phyloP scores from a whole-genome alignment of 371 early-diverging fungal genomes.

The Funneliformis caledonium region DNA sequence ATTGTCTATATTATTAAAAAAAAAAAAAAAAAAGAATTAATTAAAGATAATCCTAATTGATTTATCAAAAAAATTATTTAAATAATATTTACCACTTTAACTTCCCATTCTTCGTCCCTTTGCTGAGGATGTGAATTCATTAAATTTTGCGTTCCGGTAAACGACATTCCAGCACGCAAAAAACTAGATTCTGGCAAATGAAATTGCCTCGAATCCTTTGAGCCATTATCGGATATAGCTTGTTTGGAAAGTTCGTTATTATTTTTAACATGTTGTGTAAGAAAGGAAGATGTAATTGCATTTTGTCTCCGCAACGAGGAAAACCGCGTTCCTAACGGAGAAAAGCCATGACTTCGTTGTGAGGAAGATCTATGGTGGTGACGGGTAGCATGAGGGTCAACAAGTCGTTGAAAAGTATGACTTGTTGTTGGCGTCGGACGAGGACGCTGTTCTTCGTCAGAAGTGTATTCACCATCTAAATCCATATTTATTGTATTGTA shows the following conservation, averaged over 20 bases:
- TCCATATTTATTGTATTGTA: conserved; percentile 31
- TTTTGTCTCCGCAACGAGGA: conserved; percentile 10
- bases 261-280: conserved; percentile 24
- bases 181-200: conserved; percentile 18
- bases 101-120: conserved; percentile 50
- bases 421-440: background rate
- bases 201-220: conserved; percentile 29
- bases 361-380: conserved; percentile 30
- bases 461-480: conserved; percentile 28
- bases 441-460: conserved; percentile 31
- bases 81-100: conserved; percentile 49
- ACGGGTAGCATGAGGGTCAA: background rate
- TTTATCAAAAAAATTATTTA: background rate
- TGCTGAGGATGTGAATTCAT: conserved; percentile 42
- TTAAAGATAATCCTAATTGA: background rate
- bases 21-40: background rate
- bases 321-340: conserved; percentile 15
- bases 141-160: conserved; percentile 49
- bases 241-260: conserved; percentile 13
- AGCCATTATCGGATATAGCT: background rate
- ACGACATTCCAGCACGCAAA: conserved; percentile 48
- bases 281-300: conserved; percentile 18
- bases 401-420: background rate
- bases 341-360: conserved; percentile 22
- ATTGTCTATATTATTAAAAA: conserved; percentile 46